phyloP scores from a whole-genome alignment of 73 alveolate genomes.

The Tetrahymena thermophila region DNA sequence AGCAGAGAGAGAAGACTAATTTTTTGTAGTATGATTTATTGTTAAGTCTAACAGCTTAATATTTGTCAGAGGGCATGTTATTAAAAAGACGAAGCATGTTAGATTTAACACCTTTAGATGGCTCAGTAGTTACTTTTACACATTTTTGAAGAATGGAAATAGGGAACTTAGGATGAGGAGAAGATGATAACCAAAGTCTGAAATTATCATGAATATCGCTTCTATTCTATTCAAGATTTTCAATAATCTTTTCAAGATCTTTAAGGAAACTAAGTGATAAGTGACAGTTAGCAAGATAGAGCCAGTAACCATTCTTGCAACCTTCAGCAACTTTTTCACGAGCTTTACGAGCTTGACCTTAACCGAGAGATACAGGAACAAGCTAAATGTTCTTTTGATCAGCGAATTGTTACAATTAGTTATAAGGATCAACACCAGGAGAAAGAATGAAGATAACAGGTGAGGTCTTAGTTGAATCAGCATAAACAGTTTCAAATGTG shows the following conservation, averaged over 20 bases:
- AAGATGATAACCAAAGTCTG: slow-evolving; percentile 97
- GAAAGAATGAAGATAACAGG: slow-evolving; percentile 95
- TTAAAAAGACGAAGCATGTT: slow-evolving; percentile 96
- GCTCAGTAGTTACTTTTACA: slow-evolving; percentile 98
- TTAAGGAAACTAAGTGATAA: slow-evolving; percentile 81
- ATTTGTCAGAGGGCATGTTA: slow-evolving; percentile 83
- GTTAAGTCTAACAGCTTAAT: slow-evolving; percentile 4
- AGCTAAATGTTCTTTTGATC: slow-evolving; percentile 40
- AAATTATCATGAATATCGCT: slow-evolving; percentile 89
- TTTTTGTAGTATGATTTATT: slow-evolving; percentile 20
- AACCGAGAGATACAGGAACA: slow-evolving; percentile 75
- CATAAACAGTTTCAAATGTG: slow-evolving; percentile 80
- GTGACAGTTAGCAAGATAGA: slow-evolving; percentile 93
- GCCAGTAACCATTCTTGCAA: slow-evolving; percentile 89
- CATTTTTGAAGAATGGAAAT: slow-evolving; percentile 96
- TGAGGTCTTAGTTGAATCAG: slow-evolving; percentile 72
- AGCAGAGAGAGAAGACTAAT: slow-evolving; percentile 39
- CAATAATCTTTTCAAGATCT: slow-evolving; percentile 86
- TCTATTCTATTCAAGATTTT: slow-evolving; percentile 60
- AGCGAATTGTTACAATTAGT: slow-evolving; percentile 64
- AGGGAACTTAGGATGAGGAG: slow-evolving; percentile 99
- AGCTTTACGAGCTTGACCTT: slow-evolving; percentile 77
- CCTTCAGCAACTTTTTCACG: slow-evolving; percentile 75
- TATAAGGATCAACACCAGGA: slow-evolving; percentile 98
- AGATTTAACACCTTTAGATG: slow-evolving; percentile 99